Evolutionary conservation across 2,329 filamentous ascomycete genomes (phyloP).

Genomic region (Gaeumannomyces sp.): DNA sequence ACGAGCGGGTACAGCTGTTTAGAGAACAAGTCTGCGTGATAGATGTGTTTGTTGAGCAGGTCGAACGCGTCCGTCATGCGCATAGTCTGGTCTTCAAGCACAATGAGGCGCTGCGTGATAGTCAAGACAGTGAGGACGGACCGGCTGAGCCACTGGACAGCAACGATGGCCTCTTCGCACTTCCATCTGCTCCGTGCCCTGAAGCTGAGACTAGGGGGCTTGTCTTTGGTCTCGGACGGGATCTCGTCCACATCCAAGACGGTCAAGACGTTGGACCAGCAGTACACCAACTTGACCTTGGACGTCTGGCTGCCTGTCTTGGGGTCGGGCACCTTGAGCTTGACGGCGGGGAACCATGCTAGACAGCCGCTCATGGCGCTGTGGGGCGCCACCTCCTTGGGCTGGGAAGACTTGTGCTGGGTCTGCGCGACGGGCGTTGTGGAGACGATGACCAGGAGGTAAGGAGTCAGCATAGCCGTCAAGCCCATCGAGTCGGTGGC

Average conservation of each 20-base stretch:
- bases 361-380: conserved; percentile 89
- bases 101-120: conserved; percentile 86
- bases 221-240: conserved; percentile 62
- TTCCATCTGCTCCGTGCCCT: conserved; percentile 81
- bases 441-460: conserved; percentile 92
- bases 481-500: conserved; percentile 81
- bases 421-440: conserved; percentile 95
- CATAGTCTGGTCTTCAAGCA: conserved; percentile 78
- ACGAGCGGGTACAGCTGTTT: conserved; percentile 77
- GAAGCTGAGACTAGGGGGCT: conserved; percentile 73
- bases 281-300: conserved; percentile 87
- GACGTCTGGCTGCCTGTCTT: conserved; percentile 63
- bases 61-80: conserved; percentile 94
- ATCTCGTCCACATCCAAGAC: conserved; percentile 82
- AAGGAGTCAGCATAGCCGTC: conserved; percentile 92
- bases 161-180: conserved; percentile 90
- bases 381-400: conserved; percentile 85
- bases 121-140: conserved; percentile 89
- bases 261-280: conserved; percentile 97
- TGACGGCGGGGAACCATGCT: conserved; percentile 96
- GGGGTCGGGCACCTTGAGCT: conserved; percentile 69
- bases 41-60: conserved; percentile 84
- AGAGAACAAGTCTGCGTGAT: conserved; percentile 86
- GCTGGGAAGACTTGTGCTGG: conserved; percentile 85
- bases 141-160: conserved; percentile 91